These are phyloP conservation scores for Sanghuangporus weigelae DNA, from an alignment of 1,284 basidiomycete genomes.

Conservation along the genomic window DNA sequence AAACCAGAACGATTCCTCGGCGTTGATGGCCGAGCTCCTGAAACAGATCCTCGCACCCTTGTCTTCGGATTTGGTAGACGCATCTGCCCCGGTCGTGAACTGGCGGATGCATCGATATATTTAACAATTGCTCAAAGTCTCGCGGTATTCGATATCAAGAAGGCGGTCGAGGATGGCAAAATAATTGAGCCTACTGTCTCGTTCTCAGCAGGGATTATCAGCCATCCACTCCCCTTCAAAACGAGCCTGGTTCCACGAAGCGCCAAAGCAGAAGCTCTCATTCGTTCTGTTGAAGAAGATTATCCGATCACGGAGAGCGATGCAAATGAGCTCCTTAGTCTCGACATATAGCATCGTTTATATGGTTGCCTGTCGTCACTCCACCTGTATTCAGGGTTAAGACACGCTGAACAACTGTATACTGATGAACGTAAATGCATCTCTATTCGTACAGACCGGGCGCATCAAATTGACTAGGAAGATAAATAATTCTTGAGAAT, in stretches of 20 bases:
- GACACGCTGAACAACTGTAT: too few species aligned
- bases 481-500: too few species aligned
- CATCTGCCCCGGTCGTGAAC: constrained; percentile 17
- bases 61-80: constrained; percentile 15
- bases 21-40: constrained; percentile 4
- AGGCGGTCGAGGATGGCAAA: constrained; percentile 2
- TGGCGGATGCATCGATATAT: constrained; percentile 16
- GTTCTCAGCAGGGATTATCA: neutral
- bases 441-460: too few species aligned
- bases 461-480: too few species aligned
- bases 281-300: constrained; percentile 4
- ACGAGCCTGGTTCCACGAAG: neutral
- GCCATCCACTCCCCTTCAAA: constrained; percentile 5
- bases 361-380: too few species aligned
- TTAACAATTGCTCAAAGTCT: constrained; percentile 16
- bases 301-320: constrained; percentile 6
- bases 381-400: too few species aligned
- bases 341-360: neutral
- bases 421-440: too few species aligned
- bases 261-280: constrained; percentile 4
- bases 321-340: neutral
- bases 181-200: neutral
- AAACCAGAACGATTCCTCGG: constrained; percentile 26
- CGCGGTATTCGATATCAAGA: constrained; percentile 17
- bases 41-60: constrained; percentile 8